These are phyloP conservation scores for Mimosa pudica DNA, from an alignment of 306 rosid genomes.

Conservation along the genomic window DNA sequence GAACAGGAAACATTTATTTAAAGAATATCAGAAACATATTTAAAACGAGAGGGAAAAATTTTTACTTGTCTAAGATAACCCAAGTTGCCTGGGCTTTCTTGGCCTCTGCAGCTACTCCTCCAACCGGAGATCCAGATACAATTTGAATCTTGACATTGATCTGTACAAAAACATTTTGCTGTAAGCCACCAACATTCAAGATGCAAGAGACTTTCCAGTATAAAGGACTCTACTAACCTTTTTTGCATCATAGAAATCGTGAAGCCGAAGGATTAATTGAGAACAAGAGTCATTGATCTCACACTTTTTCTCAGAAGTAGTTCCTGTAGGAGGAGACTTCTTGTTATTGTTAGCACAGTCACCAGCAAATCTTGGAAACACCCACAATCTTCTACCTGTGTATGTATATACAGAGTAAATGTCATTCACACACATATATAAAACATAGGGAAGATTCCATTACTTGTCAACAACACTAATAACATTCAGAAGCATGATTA, in stretches of 20 bases:
- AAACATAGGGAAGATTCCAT: slow-evolving; percentile 11
- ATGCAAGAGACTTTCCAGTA: slow-evolving; percentile 1
- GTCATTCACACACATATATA: neutral
- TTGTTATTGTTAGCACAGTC: slow-evolving; percentile 80
- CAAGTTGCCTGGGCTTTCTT: slow-evolving; percentile 81
- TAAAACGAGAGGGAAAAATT: neutral
- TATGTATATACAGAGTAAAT: slow-evolving; percentile 17
- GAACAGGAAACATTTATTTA: neutral
- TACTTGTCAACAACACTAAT: neutral
- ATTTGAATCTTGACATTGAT: slow-evolving; percentile 89
- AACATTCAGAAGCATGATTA: neutral
- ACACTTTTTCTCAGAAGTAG: slow-evolving; percentile 67
- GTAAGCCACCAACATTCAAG: slow-evolving; percentile 6
- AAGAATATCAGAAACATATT: neutral
- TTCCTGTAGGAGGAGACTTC: slow-evolving; percentile 56
- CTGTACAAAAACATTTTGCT: slow-evolving; percentile 44
- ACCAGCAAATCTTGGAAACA: slow-evolving; percentile 89
- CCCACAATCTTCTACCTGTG: slow-evolving; percentile 89
- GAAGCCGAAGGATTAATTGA: slow-evolving; percentile 98
- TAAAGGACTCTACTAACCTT: slow-evolving; percentile 53
- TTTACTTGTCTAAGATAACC: slow-evolving; percentile 96
- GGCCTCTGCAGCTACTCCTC: slow-evolving; percentile 89
- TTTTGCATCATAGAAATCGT: slow-evolving; percentile 94
- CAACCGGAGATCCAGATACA: slow-evolving; percentile 85
- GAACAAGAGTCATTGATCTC: slow-evolving; percentile 91